phyloP scores from a whole-genome alignment of 2,329 filamentous ascomycete genomes.

The Claviceps digitariae region DNA sequence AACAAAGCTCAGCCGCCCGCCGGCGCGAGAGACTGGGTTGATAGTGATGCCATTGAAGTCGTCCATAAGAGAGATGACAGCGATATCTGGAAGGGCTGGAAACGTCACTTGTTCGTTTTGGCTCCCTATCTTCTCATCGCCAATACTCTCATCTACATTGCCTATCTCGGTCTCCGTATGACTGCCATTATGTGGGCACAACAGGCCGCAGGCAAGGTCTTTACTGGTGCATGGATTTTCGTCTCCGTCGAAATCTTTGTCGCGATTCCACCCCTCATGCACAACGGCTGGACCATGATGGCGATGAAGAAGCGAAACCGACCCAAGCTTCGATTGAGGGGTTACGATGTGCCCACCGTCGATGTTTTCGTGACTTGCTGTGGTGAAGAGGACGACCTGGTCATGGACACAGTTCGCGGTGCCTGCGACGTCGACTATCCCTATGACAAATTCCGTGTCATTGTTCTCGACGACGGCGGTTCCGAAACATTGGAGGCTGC shows the following conservation, averaged over 20 bases:
- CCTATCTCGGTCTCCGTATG: constrained; percentile 38
- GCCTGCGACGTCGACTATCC: constrained; percentile 44
- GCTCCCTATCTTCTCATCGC: constrained; percentile 25
- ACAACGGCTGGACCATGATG: constrained; percentile 45
- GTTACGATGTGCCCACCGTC: constrained; percentile 36
- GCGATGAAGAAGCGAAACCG: constrained; percentile 39
- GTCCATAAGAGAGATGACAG: constrained; percentile 28
- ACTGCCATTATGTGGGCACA: constrained; percentile 39
- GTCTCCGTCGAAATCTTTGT: constrained; percentile 40
- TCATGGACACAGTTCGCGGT: constrained; percentile 42
- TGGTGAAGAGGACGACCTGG: constrained; percentile 40
- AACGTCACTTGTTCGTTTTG: constrained; percentile 24
- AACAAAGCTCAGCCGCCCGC: constrained; percentile 17
- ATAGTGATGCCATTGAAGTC: constrained; percentile 21
- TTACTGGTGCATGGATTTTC: constrained; percentile 42
- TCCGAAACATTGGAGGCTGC: constrained; percentile 28
- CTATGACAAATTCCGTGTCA: constrained; percentile 34
- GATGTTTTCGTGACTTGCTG: constrained; percentile 46
- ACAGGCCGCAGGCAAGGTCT: constrained; percentile 23
- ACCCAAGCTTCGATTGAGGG: constrained; percentile 37
- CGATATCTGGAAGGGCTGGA: constrained; percentile 33
- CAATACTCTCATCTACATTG: constrained; percentile 28
- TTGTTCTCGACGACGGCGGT: constrained; percentile 41
- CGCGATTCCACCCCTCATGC: constrained; percentile 40
- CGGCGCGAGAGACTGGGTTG: constrained; percentile 20